These are phyloP conservation scores for Sphaerosporella brunnea DNA, from an alignment of 495 filamentous ascomycete species.

Conservation along the genomic window DNA sequence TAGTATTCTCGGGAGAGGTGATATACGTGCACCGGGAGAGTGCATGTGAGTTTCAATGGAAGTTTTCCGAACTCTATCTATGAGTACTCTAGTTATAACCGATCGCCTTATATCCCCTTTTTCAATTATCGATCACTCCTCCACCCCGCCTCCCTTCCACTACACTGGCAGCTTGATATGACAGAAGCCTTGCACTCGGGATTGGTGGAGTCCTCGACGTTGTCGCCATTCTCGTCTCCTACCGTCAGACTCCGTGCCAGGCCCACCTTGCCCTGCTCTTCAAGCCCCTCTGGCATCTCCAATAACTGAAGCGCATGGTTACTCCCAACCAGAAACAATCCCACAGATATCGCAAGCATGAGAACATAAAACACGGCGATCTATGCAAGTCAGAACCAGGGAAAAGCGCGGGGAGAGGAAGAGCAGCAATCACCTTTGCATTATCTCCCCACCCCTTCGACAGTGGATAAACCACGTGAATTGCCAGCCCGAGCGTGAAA, in stretches of 20 bases:
- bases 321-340: not conserved
- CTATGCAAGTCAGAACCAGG: not conserved
- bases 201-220: not conserved
- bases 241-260: too few species aligned
- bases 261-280: not conserved
- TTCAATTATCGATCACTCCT: too few species aligned
- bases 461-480: not conserved
- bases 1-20: too few species aligned
- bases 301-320: not conserved
- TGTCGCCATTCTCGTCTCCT: not conserved
- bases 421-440: not conserved
- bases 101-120: too few species aligned
- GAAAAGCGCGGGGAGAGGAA: not conserved
- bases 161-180: too few species aligned
- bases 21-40: too few species aligned
- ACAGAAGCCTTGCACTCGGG: too few species aligned
- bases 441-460: not conserved
- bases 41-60: too few species aligned
- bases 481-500: not conserved
- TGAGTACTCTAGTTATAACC: too few species aligned
- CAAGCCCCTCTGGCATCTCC: not conserved
- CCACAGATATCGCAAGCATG: not conserved
- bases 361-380: not conserved
- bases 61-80: too few species aligned
- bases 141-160: too few species aligned